These are phyloP conservation scores for Alternaria rosae DNA, from an alignment of 2,329 filamentous ascomycete species.

Conservation along the genomic window DNA sequence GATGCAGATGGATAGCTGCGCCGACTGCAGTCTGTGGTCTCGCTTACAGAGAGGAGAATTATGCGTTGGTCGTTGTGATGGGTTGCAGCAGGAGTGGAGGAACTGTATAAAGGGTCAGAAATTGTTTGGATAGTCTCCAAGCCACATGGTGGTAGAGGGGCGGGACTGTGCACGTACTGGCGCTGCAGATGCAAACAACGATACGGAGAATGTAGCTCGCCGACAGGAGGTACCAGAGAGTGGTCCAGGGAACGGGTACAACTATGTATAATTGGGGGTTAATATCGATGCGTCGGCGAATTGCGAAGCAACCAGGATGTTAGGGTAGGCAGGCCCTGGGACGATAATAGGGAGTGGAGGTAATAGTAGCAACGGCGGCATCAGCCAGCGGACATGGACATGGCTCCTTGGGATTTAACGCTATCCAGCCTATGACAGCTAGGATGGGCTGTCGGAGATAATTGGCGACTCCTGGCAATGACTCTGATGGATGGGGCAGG, in stretches of 20 bases:
- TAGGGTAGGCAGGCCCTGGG: slow-evolving; percentile 33
- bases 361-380: slow-evolving; percentile 35
- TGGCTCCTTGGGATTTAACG: slow-evolving; percentile 28
- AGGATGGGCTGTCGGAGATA: slow-evolving; percentile 32
- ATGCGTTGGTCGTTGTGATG: slow-evolving; percentile 6
- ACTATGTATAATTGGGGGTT: slow-evolving; percentile 26
- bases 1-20: slow-evolving; percentile 9
- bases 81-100: slow-evolving; percentile 11
- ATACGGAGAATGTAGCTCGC: slow-evolving; percentile 20
- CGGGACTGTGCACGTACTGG: slow-evolving; percentile 23
- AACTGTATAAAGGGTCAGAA: slow-evolving; percentile 6
- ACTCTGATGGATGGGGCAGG: slow-evolving; percentile 30
- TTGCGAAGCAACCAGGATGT: slow-evolving; percentile 34
- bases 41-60: slow-evolving; percentile 5
- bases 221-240: slow-evolving; percentile 25
- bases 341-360: slow-evolving; percentile 35
- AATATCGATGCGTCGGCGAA: slow-evolving; percentile 35
- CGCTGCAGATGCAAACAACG: slow-evolving; percentile 17
- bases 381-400: slow-evolving; percentile 40
- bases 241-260: slow-evolving; percentile 27
- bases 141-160: slow-evolving; percentile 10
- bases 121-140: slow-evolving; percentile 9
- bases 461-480: slow-evolving; percentile 25
- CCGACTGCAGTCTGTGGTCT: slow-evolving; percentile 10
- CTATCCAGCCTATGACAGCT: slow-evolving; percentile 28